phyloP scores from a whole-genome alignment of 2,329 filamentous ascomycete species.

The Helotiales sp. region DNA sequence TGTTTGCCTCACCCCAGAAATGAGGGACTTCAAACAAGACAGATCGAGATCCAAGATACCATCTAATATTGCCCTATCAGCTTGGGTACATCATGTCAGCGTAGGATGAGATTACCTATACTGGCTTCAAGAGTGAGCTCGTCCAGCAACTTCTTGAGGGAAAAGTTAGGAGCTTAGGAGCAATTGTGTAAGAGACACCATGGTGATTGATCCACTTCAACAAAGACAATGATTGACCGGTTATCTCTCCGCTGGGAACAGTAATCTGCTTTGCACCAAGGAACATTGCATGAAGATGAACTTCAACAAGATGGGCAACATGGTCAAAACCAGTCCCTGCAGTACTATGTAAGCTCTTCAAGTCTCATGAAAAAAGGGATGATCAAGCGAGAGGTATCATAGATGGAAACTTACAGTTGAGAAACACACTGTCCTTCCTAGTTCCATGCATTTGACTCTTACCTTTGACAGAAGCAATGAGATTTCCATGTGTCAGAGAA shows the following conservation, averaged over 20 bases:
- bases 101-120: too few relatives aligned
- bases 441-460: constrained; percentile 10
- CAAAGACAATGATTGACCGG: constrained; percentile 41
- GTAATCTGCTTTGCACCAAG: constrained; percentile 47
- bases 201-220: constrained; percentile 41
- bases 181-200: constrained; percentile 45
- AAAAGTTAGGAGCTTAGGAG: constrained; percentile 47
- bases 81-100: too few relatives aligned
- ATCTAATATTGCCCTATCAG: not conserved
- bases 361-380: not conserved
- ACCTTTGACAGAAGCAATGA: constrained; percentile 38
- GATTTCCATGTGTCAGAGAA: constrained; percentile 42
- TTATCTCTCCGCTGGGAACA: constrained; percentile 42
- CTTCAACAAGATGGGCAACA: constrained; percentile 51
- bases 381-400: not conserved
- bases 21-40: constrained; percentile 33
- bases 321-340: constrained; percentile 48
- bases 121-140: too few relatives aligned
- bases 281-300: constrained; percentile 50
- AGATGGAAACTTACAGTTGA: constrained; percentile 34
- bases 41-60: constrained; percentile 29
- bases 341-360: too few relatives aligned
- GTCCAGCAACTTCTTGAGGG: too few relatives aligned
- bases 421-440: constrained; percentile 20
- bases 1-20: constrained; percentile 50